phyloP scores from a whole-genome alignment of 164 flowering plant species.

The Aristolochia fimbriata region DNA sequence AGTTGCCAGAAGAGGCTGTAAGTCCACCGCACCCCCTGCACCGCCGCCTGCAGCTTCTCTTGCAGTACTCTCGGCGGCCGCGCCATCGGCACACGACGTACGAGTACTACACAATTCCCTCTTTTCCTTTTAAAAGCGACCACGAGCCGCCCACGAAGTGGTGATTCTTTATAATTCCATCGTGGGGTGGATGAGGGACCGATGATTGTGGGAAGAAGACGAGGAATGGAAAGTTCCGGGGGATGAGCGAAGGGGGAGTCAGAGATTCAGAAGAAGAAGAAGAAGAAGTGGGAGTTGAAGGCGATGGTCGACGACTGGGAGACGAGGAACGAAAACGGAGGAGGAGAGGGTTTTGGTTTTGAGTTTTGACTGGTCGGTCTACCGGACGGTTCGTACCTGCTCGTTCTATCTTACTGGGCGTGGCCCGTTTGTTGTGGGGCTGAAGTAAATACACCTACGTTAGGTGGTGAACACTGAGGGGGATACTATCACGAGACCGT shows the following conservation, averaged over 20 bases:
- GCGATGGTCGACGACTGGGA: background rate
- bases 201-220: background rate
- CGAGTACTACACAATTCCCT: too few relatives aligned
- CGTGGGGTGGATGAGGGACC: too few relatives aligned
- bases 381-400: constrained; percentile 34
- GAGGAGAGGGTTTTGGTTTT: too few relatives aligned
- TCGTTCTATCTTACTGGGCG: background rate
- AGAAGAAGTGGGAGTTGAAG: background rate
- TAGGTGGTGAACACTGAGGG: too few relatives aligned
- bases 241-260: background rate
- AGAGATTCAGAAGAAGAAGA: background rate
- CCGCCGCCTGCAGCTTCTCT: constrained; percentile 65
- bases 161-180: too few relatives aligned
- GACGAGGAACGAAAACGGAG: background rate
- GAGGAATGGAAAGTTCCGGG: background rate
- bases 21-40: constrained; percentile 80
- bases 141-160: background rate
- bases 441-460: background rate
- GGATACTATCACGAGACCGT: too few relatives aligned
- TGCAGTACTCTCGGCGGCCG: too few relatives aligned
- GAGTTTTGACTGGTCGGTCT: constrained; percentile 63
- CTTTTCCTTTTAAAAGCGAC: too few relatives aligned
- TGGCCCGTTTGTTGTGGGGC: constrained; percentile 1
- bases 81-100: too few relatives aligned
- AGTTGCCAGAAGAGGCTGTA: constrained; percentile 87